Base-by-base conservation (phyloP, 345 rosid genomes). In the Eucalyptus erythrocorys region DNA sequence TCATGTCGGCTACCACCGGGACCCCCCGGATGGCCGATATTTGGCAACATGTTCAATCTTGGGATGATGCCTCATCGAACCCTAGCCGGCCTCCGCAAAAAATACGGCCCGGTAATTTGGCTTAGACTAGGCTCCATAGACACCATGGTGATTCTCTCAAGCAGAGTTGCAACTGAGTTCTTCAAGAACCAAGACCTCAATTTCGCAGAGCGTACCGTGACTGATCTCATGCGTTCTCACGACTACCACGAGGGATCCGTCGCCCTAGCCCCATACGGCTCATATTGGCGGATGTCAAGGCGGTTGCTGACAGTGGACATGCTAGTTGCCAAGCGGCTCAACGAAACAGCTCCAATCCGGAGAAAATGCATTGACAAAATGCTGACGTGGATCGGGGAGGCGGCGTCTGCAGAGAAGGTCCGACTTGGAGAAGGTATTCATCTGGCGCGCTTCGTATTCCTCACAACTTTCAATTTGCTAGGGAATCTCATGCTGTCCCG, bases 401-500 rank as follows among this genome's bases (percentile, higher is more conserved):
- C 93, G 85, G 89, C 93, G 0, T 5, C 13, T 4, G 71, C 64
- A 85, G 16, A 2, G 40, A 57, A 37, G 34, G 42, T 43, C 57
- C 86, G 43, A 48, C 86, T 40, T n/a, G 79, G 85, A 48, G 66
- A 79, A 4, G 93, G 91, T 45, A n/a, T 94, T 48, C 92, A 90
- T 4, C 92, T 95, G 61, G 92, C 92, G 3, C 84, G 90, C 10
- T 91, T 93, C 37, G 92, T 94, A 89, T 94, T 93, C 88, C 79
- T 94, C 40, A 87, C 88, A 82, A 19, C 91, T 15, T 93, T 94
- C 71, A 95, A 95, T 88, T 43, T 94, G 89, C 87, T 95, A 0
- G 96, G 96, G 55, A 95, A 93, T 66, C 90, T 95, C 6, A 91
- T 95, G 95, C n/a, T 95, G 88, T 95, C 97, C 5, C 89, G 92